These are phyloP conservation scores for Camellia japonica DNA, from an alignment of 148 eudicot genomes.

Conservation along the genomic window DNA sequence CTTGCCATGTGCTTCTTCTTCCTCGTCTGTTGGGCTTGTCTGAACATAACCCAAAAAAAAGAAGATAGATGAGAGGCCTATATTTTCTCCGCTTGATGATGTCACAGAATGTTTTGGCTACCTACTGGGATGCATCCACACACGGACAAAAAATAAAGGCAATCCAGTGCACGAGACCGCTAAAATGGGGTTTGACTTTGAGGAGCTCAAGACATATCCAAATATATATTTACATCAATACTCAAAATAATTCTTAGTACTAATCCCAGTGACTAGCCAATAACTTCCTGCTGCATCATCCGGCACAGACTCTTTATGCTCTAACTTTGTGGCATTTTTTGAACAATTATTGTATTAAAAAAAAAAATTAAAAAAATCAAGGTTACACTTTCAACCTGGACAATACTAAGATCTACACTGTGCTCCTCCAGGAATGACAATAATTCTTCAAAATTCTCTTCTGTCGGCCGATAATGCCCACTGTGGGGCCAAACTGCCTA, in stretches of 20 bases:
- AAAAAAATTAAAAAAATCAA: background rate
- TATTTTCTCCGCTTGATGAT: background rate
- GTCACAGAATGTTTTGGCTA: background rate
- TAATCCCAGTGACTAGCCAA: background rate
- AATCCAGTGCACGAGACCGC: too few relatives aligned
- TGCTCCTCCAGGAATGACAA: constrained; percentile 60
- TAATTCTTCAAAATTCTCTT: constrained; percentile 77
- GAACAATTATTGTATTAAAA: too few relatives aligned
- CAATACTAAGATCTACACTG: constrained; percentile 54
- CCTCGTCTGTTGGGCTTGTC: constrained; percentile 53
- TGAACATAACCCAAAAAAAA: constrained; percentile 20
- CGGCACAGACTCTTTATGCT: too few relatives aligned
- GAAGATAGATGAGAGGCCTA: background rate
- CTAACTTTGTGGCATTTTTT: background rate
- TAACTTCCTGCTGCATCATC: background rate
- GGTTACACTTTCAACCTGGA: constrained; percentile 43
- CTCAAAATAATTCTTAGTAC: background rate
- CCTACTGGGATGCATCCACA: background rate
- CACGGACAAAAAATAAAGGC: too few relatives aligned
- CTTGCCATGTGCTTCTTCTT: constrained; percentile 32
- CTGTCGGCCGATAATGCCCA: constrained; percentile 89
- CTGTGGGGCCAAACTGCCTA: constrained; percentile 67
- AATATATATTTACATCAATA: background rate
- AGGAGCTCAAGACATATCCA: background rate
- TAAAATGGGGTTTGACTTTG: too few relatives aligned